These are phyloP conservation scores for Rhizopus delemar DNA, from an alignment of 371 early-diverging fungal genomes.

Conservation along the genomic window DNA sequence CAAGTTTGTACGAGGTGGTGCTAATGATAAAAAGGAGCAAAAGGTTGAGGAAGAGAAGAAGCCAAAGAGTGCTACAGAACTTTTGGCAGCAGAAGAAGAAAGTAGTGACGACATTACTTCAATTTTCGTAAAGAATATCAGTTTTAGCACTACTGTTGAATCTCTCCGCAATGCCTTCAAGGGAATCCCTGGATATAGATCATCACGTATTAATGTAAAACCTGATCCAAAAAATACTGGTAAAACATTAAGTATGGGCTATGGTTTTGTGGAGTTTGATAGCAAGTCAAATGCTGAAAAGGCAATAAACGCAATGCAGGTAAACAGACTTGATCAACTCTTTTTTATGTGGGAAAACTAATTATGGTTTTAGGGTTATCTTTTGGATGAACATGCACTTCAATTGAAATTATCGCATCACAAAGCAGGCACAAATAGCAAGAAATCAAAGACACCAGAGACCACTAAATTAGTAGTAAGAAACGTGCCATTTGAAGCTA, in stretches of 20 bases:
- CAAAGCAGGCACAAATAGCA: conserved; percentile 34
- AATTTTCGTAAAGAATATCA: conserved; percentile 93
- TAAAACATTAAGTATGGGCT: conserved; percentile 88
- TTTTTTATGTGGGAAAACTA: background rate
- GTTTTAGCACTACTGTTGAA: conserved; percentile 83
- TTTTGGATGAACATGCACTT: conserved; percentile 84
- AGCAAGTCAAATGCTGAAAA: conserved; percentile 74
- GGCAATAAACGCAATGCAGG: conserved; percentile 83
- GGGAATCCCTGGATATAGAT: conserved; percentile 71
- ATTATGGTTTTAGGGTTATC: conserved; percentile 52
- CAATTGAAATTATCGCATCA: conserved; percentile 85
- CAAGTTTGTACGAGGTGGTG: conserved; percentile 51
- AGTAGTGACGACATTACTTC: conserved; percentile 64
- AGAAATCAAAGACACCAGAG: conserved; percentile 38
- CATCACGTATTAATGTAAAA: conserved; percentile 78
- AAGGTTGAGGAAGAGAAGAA: conserved; percentile 25
- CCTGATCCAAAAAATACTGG: conserved; percentile 78
- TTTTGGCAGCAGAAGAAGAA: conserved; percentile 36
- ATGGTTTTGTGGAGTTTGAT: conserved; percentile 94
- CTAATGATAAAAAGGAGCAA: conserved; percentile 25
- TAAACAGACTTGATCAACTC: background rate
- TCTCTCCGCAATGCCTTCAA: conserved; percentile 71
- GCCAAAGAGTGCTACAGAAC: conserved; percentile 42
- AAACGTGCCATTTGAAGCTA: conserved; percentile 99
- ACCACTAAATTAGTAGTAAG: conserved; percentile 91